Evolutionary conservation across 805 yeast genomes (phyloP).

Genomic region (Saturnispora mendoncae): DNA sequence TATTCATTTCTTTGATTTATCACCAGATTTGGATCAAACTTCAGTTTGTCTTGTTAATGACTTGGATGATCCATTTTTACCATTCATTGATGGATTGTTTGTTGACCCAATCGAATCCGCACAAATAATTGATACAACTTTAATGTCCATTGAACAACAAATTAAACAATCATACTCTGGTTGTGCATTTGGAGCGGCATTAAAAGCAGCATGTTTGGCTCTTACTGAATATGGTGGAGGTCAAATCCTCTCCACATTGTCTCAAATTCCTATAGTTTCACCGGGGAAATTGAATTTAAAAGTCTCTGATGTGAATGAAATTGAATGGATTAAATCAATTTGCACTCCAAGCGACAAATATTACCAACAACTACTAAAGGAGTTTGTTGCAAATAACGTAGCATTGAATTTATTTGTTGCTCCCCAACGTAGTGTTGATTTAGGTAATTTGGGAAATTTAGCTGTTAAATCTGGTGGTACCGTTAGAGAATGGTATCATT

Average conservation of each 20-base stretch:
- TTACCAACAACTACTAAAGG: conserved; percentile 51
- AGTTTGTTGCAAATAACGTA: conserved; percentile 47
- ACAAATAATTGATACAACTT: conserved; percentile 54
- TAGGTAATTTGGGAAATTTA: conserved; percentile 63
- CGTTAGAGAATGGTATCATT: conserved; percentile 56
- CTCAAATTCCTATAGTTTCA: conserved; percentile 71
- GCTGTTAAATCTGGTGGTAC: conserved; percentile 64
- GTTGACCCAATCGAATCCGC: conserved; percentile 67
- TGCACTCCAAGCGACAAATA: conserved; percentile 53
- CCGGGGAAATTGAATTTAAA: conserved; percentile 57
- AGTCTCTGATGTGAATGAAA: conserved; percentile 28
- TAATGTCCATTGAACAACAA: conserved; percentile 48
- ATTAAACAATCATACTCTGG: conserved; percentile 40
- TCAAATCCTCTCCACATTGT: conserved; percentile 59
- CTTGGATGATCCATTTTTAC: conserved; percentile 72
- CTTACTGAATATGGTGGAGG: conserved; percentile 71
- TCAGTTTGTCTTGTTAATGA: conserved; percentile 58
- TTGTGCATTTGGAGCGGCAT: conserved; percentile 73
- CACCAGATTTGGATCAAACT: conserved; percentile 45
- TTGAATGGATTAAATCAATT: conserved; percentile 38
- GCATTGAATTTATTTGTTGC: conserved; percentile 74
- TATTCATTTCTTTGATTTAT: conserved; percentile 65
- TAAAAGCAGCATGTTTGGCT: conserved; percentile 57
- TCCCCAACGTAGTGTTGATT: conserved; percentile 52
- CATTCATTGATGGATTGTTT: conserved; percentile 67